A percentile compares a stretch with the other conserved stretches of the same genome.
Conservation (phyloP, 2,329 filamentous ascomycete species). For the Pseudogymnoascus destructans region DNA sequence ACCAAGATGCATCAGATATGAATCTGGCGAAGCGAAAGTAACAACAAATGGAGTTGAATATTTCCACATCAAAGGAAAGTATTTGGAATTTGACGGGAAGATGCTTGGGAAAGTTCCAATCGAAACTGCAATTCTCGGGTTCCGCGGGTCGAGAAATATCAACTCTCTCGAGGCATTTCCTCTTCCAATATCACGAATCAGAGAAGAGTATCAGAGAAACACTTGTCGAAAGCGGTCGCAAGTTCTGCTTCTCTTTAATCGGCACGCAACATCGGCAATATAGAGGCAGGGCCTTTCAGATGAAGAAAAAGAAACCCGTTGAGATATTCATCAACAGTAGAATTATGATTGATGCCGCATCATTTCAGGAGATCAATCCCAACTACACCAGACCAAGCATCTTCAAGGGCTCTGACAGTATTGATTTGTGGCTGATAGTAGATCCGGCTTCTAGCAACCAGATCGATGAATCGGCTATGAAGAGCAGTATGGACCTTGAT, state of each 20-base stretch:
- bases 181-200: no score
- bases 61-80: no score
- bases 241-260: no score
- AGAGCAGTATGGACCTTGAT: background rate
- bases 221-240: no score
- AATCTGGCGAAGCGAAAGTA: conserved; percentile 1
- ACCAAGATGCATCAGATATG: conserved; percentile 7
- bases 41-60: background rate
- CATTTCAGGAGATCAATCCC: conserved; percentile 22
- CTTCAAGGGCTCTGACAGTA: no score
- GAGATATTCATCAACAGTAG: conserved; percentile 18
- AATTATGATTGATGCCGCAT: conserved; percentile 23
- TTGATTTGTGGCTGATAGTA: background rate
- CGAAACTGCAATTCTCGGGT: no score
- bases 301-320: conserved; percentile 19
- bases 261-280: conserved; percentile 25
- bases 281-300: conserved; percentile 25
- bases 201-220: no score
- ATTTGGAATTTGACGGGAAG: no score
- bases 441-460: background rate
- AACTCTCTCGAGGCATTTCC: no score
- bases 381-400: conserved; percentile 20
- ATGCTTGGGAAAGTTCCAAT: no score
- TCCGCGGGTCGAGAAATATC: no score
- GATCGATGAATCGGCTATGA: background rate